Conservation (phyloP, 345 rosid species). For the Rhizophora apiculata region DNA sequence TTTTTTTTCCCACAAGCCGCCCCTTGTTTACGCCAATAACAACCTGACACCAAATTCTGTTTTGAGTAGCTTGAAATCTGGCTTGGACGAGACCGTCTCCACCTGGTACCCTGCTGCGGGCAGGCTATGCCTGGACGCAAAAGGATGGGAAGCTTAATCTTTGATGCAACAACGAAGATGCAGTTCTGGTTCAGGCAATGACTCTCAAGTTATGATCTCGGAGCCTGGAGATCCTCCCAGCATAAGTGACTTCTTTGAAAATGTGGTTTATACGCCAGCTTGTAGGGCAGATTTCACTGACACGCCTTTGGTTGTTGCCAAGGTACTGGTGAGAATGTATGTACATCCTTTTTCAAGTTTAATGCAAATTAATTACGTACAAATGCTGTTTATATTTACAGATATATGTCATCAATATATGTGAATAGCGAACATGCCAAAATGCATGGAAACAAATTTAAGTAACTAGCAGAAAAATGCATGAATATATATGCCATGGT, state of each 20-base stretch:
- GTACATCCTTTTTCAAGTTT: neutral
- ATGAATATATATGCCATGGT: no score
- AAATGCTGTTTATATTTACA: no score
- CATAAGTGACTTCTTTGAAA: constrained; percentile 50
- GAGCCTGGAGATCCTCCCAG: constrained; percentile 55
- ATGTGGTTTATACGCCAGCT: constrained; percentile 46
- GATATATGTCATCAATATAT: no score
- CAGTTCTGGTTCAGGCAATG: constrained; percentile 44
- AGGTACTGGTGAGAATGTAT: constrained; percentile 18
- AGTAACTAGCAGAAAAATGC: no score
- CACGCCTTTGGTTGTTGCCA: constrained; percentile 62
- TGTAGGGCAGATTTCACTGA: constrained; percentile 35
- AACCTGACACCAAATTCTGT: constrained; percentile 27
- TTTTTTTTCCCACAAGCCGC: constrained; percentile 42
- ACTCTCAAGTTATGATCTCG: constrained; percentile 35
- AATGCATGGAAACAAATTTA: no score
- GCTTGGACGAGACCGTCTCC: constrained; percentile 54
- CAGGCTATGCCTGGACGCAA: constrained; percentile 41
- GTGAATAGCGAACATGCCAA: no score
- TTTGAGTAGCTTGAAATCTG: constrained; percentile 46
- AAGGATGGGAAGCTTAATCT: constrained; percentile 48
- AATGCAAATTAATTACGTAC: no score
- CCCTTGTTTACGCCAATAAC: constrained; percentile 3
- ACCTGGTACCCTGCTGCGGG: constrained; percentile 64
- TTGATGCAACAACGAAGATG: constrained; percentile 55